Conservation (phyloP, 495 filamentous ascomycete genomes). For the Daldinia concentrica region DNA sequence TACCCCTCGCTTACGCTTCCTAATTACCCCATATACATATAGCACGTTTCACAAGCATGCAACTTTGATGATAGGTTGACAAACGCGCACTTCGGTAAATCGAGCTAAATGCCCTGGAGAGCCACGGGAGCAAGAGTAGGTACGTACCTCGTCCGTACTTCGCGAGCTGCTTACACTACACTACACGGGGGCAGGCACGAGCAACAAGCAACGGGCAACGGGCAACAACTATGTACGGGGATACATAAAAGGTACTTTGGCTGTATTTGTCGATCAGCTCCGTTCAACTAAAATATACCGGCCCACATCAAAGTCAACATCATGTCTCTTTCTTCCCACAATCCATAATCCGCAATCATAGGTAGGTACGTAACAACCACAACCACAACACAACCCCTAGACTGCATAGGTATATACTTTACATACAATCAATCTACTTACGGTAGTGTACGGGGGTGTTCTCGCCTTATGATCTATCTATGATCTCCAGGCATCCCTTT, state of each 20-base stretch:
- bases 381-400: conserved; percentile 2
- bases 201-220: neutral
- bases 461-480: conserved; percentile 42
- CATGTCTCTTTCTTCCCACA: conserved; percentile 25
- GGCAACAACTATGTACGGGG: conserved; percentile 12
- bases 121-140: neutral
- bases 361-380: neutral
- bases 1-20: conserved; percentile 36
- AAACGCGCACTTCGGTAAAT: conserved; percentile 45
- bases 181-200: conserved; percentile 26
- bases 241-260: conserved; percentile 29
- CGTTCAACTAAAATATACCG: conserved; percentile 40
- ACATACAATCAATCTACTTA: neutral
- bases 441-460: neutral
- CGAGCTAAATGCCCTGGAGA: conserved; percentile 10
- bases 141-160: neutral
- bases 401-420: neutral
- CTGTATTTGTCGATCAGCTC: conserved; percentile 43
- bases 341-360: neutral
- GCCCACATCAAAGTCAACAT: conserved; percentile 33
- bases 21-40: conserved; percentile 45
- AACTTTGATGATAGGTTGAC: conserved; percentile 40
- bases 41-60: conserved; percentile 44
- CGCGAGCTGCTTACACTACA: neutral
- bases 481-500: conserved; percentile 34